These are phyloP conservation scores for Mallotus nudiflorus DNA, from an alignment of 345 rosid genomes.

Conservation along the genomic window DNA sequence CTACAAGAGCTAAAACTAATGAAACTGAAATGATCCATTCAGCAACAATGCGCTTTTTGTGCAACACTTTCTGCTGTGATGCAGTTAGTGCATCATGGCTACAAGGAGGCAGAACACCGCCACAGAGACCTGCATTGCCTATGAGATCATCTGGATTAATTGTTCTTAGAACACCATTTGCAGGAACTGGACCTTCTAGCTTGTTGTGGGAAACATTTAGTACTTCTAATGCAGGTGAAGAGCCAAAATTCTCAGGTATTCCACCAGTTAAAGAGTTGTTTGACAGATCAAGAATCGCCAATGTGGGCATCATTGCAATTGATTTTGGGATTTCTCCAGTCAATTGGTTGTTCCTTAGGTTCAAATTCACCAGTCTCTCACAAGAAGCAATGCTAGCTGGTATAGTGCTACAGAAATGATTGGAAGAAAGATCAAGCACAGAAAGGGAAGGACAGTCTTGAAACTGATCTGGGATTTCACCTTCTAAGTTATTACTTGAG, in stretches of 20 bases:
- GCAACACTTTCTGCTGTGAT: constrained; percentile 42
- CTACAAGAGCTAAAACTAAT: constrained; percentile 50
- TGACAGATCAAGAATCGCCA: constrained; percentile 84
- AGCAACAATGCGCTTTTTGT: constrained; percentile 48
- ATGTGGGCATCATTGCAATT: constrained; percentile 72
- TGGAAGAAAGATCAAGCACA: constrained; percentile 77
- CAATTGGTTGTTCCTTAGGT: constrained; percentile 62
- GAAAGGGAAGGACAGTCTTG: constrained; percentile 92
- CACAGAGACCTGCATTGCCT: constrained; percentile 81
- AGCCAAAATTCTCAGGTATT: constrained; percentile 74
- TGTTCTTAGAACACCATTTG: constrained; percentile 67
- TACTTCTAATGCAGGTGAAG: constrained; percentile 76
- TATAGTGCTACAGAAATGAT: constrained; percentile 63
- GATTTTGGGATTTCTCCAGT: constrained; percentile 69
- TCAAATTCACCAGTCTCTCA: constrained; percentile 65
- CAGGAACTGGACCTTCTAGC: constrained; percentile 79
- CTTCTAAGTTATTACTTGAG: constrained; percentile 58
- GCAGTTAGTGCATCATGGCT: constrained; percentile 27
- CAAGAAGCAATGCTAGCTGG: constrained; percentile 90
- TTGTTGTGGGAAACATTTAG: constrained; percentile 81
- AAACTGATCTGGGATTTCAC: constrained; percentile 85
- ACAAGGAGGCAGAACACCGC: constrained; percentile 78
- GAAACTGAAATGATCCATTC: constrained; percentile 72
- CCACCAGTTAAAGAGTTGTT: constrained; percentile 74
- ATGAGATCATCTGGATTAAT: constrained; percentile 73